A percentile compares a stretch with the other conserved stretches of the same genome.
Conservation (phyloP, 2,329 filamentous ascomycete species). For the Aureobasidium sp. region DNA sequence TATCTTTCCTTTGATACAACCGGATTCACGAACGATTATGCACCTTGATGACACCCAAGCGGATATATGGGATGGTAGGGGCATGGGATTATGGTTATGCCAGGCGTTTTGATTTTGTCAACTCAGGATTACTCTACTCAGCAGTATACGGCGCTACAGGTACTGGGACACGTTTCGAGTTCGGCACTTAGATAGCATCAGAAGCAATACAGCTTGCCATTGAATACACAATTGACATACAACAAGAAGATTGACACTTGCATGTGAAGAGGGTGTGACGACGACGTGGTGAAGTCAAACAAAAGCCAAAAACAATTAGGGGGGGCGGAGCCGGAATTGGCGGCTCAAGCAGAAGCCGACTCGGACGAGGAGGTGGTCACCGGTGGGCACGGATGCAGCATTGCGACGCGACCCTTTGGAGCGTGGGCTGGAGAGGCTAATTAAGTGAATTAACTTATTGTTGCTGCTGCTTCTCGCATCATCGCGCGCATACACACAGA, state of each 20-base stretch:
- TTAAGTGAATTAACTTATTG: neutral
- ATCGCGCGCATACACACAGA: constrained; percentile 30
- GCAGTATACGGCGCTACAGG: neutral
- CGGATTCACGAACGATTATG: neutral
- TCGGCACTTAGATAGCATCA: neutral
- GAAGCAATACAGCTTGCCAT: neutral
- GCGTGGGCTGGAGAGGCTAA: neutral
- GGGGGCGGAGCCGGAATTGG: constrained; percentile 1
- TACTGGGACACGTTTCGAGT: neutral
- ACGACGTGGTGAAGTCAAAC: neutral
- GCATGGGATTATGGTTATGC: neutral
- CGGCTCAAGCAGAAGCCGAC: neutral
- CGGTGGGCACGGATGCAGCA: neutral
- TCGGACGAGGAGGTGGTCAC: neutral
- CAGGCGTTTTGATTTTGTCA: neutral
- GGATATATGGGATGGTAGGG: neutral
- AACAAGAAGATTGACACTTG: neutral
- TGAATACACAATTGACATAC: neutral
- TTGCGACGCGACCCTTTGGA: neutral
- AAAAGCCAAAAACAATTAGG: neutral
- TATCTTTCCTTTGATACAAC: neutral
- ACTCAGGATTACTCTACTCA: neutral
- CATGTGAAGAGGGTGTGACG: neutral
- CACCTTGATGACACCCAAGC: constrained; percentile 1
- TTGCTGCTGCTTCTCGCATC: neutral